phyloP scores from a whole-genome alignment of 495 filamentous ascomycete genomes.

The Tuber brumale region DNA sequence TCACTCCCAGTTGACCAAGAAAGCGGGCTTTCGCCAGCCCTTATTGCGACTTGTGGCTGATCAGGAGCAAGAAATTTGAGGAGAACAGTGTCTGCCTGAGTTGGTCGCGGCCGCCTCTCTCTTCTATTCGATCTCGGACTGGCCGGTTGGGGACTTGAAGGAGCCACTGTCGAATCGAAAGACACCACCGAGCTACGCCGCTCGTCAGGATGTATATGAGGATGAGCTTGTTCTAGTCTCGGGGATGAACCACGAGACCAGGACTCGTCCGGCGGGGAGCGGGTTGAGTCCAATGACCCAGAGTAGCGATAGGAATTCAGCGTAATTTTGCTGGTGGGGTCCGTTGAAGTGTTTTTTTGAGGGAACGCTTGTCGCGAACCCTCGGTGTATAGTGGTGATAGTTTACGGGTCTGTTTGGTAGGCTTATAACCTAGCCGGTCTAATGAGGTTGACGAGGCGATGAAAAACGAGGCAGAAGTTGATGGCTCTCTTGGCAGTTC shows the following conservation, averaged over 20 bases:
- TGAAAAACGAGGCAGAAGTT: conserved; percentile 15
- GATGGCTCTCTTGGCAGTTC: conserved; percentile 5
- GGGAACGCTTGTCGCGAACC: neutral
- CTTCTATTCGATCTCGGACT: conserved; percentile 4
- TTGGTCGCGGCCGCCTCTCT: conserved; percentile 16
- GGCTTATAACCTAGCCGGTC: neutral
- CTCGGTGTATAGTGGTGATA: neutral
- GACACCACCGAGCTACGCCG: conserved; percentile 29
- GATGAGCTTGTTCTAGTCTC: conserved; percentile 34
- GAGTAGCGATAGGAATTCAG: conserved; percentile 34
- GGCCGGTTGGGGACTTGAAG: conserved; percentile 26
- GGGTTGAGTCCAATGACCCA: conserved; percentile 28
- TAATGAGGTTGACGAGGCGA: neutral
- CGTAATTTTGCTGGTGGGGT: conserved; percentile 29
- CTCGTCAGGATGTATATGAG: conserved; percentile 28
- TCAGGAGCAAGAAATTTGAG: conserved; percentile 50
- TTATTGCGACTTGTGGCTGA: conserved; percentile 46
- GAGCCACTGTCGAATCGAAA: conserved; percentile 30
- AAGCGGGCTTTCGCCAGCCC: conserved; percentile 40
- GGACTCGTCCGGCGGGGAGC: conserved; percentile 34
- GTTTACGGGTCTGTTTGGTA: neutral
- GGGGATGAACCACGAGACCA: conserved; percentile 32
- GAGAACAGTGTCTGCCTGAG: conserved; percentile 53
- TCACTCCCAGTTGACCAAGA: conserved; percentile 40
- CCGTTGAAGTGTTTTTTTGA: neutral